These are phyloP conservation scores for Acanthamoeba castellanii DNA, from an alignment of 208 protist species.

Conservation along the genomic window DNA sequence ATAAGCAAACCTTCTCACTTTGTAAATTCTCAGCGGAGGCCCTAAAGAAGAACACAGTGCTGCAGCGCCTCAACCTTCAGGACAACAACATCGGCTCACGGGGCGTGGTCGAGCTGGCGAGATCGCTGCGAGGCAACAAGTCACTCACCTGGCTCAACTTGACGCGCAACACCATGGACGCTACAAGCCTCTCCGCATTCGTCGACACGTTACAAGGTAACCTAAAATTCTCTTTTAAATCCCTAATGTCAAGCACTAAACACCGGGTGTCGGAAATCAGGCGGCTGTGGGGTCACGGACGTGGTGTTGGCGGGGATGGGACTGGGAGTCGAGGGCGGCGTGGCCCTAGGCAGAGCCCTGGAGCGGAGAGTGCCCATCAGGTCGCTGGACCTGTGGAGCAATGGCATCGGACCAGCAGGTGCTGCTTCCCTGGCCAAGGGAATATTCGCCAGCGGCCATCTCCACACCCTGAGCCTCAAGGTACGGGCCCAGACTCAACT, in stretches of 20 bases:
- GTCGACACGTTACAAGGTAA: conserved; percentile 5
- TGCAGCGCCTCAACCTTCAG: conserved; percentile 38
- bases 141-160: conserved; percentile 43
- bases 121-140: not conserved
- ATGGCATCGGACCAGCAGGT: conserved; percentile 9
- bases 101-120: not conserved
- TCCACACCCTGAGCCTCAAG: conserved; percentile 47
- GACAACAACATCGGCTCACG: conserved; percentile 26
- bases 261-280: not conserved
- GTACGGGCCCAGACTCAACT: not conserved
- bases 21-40: not conserved
- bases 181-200: not conserved
- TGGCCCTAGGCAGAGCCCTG: not conserved
- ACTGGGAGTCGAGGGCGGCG: not conserved
- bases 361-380: not conserved
- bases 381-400: conserved; percentile 59
- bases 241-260: not conserved
- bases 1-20: not conserved
- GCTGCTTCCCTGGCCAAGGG: conserved; percentile 14
- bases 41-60: conserved; percentile 11
- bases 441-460: not conserved
- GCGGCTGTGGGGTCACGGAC: not conserved
- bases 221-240: no score
- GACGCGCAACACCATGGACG: conserved; percentile 15
- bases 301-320: conserved; percentile 20